phyloP scores from a whole-genome alignment of 2,329 filamentous ascomycete species.

The Phyllosticta ampelicida region DNA sequence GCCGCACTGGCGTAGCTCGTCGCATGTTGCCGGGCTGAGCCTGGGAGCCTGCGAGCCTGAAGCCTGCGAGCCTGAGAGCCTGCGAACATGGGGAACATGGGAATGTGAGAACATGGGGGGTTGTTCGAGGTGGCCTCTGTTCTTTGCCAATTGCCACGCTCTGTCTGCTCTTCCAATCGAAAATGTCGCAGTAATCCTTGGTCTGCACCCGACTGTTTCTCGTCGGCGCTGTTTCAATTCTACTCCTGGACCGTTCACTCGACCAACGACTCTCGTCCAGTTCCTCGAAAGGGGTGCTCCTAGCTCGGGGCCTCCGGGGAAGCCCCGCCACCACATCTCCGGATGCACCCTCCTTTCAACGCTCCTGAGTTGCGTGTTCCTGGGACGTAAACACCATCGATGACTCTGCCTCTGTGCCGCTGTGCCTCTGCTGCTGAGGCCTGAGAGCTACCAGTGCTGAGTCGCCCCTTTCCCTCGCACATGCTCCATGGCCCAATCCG shows the following conservation, averaged over 20 bases:
- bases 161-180: not conserved
- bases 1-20: constrained; percentile 3
- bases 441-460: not conserved
- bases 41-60: too few species aligned
- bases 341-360: not conserved
- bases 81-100: too few species aligned
- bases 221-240: not conserved
- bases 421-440: too few species aligned
- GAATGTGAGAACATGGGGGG: not conserved
- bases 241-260: not conserved
- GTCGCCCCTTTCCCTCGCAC: not conserved
- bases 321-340: not conserved
- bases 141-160: not conserved
- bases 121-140: not conserved
- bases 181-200: not conserved
- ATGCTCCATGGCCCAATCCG: not conserved
- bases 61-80: too few species aligned
- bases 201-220: not conserved
- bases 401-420: too few species aligned
- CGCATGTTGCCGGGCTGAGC: constrained; percentile 6
- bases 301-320: not conserved
- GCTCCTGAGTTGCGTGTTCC: not conserved
- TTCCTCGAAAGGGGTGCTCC: not conserved
- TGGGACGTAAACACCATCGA: not conserved
- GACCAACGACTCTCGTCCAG: not conserved